These are phyloP conservation scores for Candida sakaeoensis DNA, from an alignment of 805 yeast genomes.

Conservation along the genomic window DNA sequence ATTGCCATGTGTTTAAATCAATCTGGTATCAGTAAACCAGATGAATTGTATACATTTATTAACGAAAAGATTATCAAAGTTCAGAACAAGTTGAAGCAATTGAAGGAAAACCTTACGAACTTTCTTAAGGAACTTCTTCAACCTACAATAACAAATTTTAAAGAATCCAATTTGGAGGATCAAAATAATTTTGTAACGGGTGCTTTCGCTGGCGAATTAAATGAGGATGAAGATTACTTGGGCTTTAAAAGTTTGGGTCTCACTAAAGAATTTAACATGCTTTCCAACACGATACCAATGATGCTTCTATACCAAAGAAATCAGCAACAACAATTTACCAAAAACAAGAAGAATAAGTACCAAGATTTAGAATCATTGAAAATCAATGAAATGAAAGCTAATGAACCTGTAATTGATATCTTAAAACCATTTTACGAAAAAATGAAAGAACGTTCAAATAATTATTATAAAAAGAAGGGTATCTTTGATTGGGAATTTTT, in stretches of 20 bases:
- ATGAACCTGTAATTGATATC: conserved; percentile 48
- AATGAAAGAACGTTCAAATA: conserved; percentile 41
- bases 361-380: conserved; percentile 60
- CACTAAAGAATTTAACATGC: conserved; percentile 84
- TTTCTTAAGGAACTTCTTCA: conserved; percentile 78
- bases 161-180: conserved; percentile 78
- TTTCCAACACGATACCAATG: conserved; percentile 83
- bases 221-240: conserved; percentile 97
- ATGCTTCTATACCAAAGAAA: conserved; percentile 79
- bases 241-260: conserved; percentile 93
- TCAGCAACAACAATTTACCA: conserved; percentile 50
- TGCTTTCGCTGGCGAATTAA: conserved; percentile 87
- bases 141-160: conserved; percentile 71
- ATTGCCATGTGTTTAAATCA: conserved; percentile 67
- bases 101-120: conserved; percentile 59
- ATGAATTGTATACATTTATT: conserved; percentile 67
- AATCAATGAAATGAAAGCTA: conserved; percentile 49
- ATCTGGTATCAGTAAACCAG: conserved; percentile 81
- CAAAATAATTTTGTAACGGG: conserved; percentile 92
- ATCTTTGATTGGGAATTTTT: conserved; percentile 32
- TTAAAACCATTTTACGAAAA: conserved; percentile 50
- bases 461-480: conserved; percentile 40
- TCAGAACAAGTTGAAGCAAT: conserved; percentile 62
- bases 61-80: conserved; percentile 71
- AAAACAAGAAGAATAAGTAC: conserved; percentile 50